phyloP scores from a whole-genome alignment of 1,284 basidiomycete species.

The Irpex sp. region DNA sequence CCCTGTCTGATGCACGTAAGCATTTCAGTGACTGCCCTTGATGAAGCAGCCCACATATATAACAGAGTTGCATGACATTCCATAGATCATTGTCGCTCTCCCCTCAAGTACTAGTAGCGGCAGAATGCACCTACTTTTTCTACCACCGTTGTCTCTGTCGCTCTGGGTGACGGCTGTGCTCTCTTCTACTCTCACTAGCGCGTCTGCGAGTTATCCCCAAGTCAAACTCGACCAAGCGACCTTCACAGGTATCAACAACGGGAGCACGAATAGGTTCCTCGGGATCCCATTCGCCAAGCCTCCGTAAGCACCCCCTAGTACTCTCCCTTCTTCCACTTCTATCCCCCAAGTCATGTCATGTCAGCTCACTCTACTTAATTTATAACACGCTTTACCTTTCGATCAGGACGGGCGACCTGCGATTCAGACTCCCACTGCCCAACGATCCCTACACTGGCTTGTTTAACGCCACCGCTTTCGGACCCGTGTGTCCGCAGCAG shows the following conservation, averaged over 20 bases:
- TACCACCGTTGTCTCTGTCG: too few relatives aligned
- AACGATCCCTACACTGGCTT: conserved; percentile 10
- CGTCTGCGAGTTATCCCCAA: neutral
- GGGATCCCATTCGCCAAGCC: conserved; percentile 1
- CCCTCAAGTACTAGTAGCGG: too few relatives aligned
- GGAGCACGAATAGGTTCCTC: neutral
- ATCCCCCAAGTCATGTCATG: neutral
- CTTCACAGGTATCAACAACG: neutral
- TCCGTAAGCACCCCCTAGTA: neutral
- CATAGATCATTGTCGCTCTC: too few relatives aligned
- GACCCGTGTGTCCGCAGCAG: neutral
- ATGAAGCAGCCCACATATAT: too few relatives aligned
- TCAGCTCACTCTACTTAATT: too few relatives aligned
- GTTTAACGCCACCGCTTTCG: neutral
- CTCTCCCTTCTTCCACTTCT: neutral
- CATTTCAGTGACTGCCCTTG: too few relatives aligned
- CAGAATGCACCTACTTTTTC: too few relatives aligned
- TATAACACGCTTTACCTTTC: too few relatives aligned
- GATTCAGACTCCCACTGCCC: conserved; percentile 2
- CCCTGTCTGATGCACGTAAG: too few relatives aligned
- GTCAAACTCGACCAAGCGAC: neutral
- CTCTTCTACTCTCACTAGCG: neutral
- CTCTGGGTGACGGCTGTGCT: too few relatives aligned
- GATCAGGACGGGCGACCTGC: neutral
- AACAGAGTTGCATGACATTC: too few relatives aligned